Evolutionary conservation across 805 yeast species (phyloP), one percentile per base, ranked within the genome.

Genomic region (Kodamaea fukazawae): DNA sequence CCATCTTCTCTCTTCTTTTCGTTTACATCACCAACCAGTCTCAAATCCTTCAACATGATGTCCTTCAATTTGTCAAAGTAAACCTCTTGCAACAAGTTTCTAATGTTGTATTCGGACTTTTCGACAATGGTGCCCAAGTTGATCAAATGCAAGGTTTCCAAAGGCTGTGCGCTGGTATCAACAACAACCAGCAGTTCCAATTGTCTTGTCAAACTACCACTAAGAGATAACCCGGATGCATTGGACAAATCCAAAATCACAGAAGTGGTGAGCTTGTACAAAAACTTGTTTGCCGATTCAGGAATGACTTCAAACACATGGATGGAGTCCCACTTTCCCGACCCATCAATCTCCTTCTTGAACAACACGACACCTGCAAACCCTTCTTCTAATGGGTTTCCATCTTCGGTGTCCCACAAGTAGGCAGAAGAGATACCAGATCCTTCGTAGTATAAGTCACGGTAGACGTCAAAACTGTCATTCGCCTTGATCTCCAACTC

Each of bases 11-110:
- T 52, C 31, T 55, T 58, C 46, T 63, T 57, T 8, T 49, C 59
- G 13, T 54, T 48, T 20, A 59, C 48, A 44, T 65, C 69, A 10
- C 70, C 70, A 15, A 65, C 51, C 13, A 66, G 57, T 40, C 75
- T 51, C 49, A 69, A 60, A 48, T 69, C 75, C 47, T 65, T 69
- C 53, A 67, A 59, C 49, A 90, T 71, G 36, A 93, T 83, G 56
- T 91, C 96, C 55, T 86, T 81, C 13, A 96, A 86, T 68, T 91
- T 91, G 53, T 95, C 97, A 57, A 91, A 91, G 60, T 91, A 91
- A 18, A 91, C 97, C 47, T 88, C 96, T 60, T 91, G 96, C 47
- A 91, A 71, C 69, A 86, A 70, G 51, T 86, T 86, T 62, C 99
- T 78, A 67, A 91, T 70, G 58, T 84, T 87, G 45, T 83, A 80